These are phyloP conservation scores for Jacaranda copaia DNA, from an alignment of 257 asterid species.

Conservation along the genomic window DNA sequence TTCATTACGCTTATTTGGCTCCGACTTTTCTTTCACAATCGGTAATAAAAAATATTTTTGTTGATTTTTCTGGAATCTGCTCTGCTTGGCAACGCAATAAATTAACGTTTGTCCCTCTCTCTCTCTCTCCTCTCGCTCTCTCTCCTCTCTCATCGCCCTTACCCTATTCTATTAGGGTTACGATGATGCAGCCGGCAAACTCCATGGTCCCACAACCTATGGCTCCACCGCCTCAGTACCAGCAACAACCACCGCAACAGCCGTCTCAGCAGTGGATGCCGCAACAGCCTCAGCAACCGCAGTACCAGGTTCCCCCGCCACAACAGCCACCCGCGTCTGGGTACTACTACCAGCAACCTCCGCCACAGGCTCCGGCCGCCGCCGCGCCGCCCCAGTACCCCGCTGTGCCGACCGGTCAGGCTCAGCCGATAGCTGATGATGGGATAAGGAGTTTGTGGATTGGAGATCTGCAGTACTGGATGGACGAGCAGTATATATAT, in stretches of 20 bases:
- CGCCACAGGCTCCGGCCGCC: conserved; percentile 29
- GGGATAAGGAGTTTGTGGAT: conserved; percentile 75
- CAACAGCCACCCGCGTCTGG: conserved; percentile 42
- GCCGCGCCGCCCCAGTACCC: conserved; percentile 46
- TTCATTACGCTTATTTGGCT: no score
- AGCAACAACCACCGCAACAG: conserved; percentile 47
- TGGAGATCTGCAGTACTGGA: conserved; percentile 81
- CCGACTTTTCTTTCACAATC: no score
- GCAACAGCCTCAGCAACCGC: conserved; percentile 48
- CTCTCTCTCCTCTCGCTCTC: no score
- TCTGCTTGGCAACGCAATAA: no score
- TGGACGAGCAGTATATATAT: conserved; percentile 65
- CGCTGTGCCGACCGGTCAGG: conserved; percentile 32
- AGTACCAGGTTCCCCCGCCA: conserved; percentile 51
- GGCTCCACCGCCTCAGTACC: conserved; percentile 52
- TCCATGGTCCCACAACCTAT: conserved; percentile 52
- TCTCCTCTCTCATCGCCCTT: neutral
- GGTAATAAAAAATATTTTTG: neutral
- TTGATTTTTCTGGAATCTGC: no score
- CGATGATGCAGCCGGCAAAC: conserved; percentile 55
- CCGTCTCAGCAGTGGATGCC: conserved; percentile 57
- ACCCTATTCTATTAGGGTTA: conserved; percentile 30
- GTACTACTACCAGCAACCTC: conserved; percentile 59
- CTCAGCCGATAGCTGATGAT: conserved; percentile 48
- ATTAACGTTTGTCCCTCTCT: no score